Evolutionary conservation across 129 eudicot genomes (phyloP), one percentile per base, ranked within the genome.

Genomic region (Tagetes patula): DNA sequence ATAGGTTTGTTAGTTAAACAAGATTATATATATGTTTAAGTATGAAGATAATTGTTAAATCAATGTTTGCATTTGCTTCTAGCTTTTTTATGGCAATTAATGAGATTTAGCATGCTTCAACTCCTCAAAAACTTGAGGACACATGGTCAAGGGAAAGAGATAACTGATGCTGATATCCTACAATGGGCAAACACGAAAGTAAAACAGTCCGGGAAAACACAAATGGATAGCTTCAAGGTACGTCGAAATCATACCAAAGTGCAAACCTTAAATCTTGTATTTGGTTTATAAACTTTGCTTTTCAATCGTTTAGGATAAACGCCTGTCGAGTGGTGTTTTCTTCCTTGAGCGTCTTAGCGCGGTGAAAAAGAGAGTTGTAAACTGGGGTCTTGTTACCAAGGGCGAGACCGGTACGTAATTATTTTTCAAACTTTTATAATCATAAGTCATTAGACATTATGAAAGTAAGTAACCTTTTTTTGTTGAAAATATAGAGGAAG

Each of bases 211-310:
- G 86, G 96, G 8, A 89, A 79, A 75, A 70, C 81, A 73, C 87
- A 82, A 56, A 93, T 93, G 83, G 98, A 93, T 27, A 89, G 96
- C 87, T 93, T 93, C 61, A 93, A 93, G 96, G 98, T 89, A 52
- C 6, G n/a, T 34, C 30, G 36, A 32, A 41, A 31, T 54, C 58
- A 46, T 0, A 1, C 47, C 58, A 53, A 13, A 20, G 14, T 38
- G 39, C 1, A 45, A 27, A 38, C 20, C 20, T n/a, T 68, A 52
- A 63, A 59, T 42, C 67, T 33, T 58, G 39, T 58, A 33, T 3
- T 2, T 1, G 3, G 42, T 60, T 34, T 60, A 12, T 60, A 60
- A 1, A 3, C 3, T 1, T 60, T 12, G 27, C 3, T 69, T 47
- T 66, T 20, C 31, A 12, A n/a, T 66, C 33, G 34, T 49, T 39